Percentiles rank a stretch among this genome's conserved stretches.
Conservation (phyloP, 306 rosid genomes). For the Fagus crenata region DNA sequence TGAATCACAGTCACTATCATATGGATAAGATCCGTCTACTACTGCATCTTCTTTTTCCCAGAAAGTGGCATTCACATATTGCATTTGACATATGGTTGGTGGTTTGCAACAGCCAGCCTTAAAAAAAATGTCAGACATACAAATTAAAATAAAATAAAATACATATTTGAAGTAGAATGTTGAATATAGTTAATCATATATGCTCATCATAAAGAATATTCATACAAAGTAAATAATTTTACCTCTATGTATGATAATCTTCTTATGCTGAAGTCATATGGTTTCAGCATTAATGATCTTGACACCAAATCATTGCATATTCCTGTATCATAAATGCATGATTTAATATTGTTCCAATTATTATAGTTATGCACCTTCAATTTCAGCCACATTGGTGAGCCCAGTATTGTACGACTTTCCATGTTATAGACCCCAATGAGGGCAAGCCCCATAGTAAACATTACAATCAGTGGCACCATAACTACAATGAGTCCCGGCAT, state of each 20-base stretch:
- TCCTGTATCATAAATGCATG: conserved; percentile 28
- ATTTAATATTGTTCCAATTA: conserved; percentile 26
- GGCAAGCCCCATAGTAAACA: conserved; percentile 31
- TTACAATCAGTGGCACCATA: conserved; percentile 25
- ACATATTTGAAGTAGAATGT: neutral
- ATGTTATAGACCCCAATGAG: conserved; percentile 24
- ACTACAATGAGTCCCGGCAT: conserved; percentile 26
- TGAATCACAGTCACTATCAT: conserved; percentile 25
- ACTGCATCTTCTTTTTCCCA: conserved; percentile 15
- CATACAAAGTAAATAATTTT: neutral
- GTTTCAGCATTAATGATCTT: conserved; percentile 18
- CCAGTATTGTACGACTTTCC: conserved; percentile 26
- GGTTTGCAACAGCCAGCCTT: conserved; percentile 42
- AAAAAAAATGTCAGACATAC: neutral
- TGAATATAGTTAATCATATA: neutral
- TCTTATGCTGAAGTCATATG: conserved; percentile 20
- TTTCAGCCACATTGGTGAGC: conserved; percentile 36
- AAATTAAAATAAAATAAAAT: neutral
- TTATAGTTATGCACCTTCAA: conserved; percentile 6
- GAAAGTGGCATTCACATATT: conserved; percentile 36
- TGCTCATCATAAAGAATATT: neutral
- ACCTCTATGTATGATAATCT: conserved; percentile 32
- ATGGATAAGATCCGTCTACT: neutral
- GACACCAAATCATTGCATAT: conserved; percentile 24
- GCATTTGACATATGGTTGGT: conserved; percentile 28